Evolutionary conservation across 768 basidiomycete species (phyloP).

Genomic region (Pleurotus salmoneostramineus): DNA sequence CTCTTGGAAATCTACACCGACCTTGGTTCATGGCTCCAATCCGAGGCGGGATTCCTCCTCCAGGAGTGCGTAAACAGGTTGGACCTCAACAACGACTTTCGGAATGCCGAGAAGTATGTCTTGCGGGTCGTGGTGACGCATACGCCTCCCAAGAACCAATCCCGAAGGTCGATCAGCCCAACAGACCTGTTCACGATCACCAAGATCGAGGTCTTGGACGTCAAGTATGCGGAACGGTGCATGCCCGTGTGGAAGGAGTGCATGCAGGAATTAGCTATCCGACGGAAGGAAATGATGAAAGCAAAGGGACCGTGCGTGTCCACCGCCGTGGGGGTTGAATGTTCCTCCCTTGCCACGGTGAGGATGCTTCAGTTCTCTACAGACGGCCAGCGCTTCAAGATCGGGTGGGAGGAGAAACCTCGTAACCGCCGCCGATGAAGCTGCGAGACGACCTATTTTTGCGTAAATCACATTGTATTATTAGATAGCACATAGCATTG

Average conservation of each 20-base stretch:
- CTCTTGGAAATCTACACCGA: neutral
- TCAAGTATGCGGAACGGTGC: neutral
- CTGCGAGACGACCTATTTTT: too few relatives aligned
- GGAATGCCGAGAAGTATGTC: neutral
- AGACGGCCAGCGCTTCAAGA: neutral
- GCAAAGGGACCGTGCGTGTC: neutral
- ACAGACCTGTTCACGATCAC: neutral
- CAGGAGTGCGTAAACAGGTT: neutral
- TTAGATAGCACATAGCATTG: too few relatives aligned
- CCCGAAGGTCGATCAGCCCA: neutral
- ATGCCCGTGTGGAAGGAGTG: constrained; percentile 3
- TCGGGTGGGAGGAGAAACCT: neutral
- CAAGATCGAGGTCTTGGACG: neutral
- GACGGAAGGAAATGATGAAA: neutral
- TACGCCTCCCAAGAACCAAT: neutral
- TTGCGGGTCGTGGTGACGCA: constrained; percentile 1
- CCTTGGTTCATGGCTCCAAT: neutral
- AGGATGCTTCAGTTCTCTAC: constrained; percentile 3
- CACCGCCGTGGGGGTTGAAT: constrained; percentile 1
- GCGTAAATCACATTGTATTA: neutral
- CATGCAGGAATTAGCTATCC: constrained; percentile 1
- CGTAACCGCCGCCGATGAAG: neutral
- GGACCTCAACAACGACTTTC: neutral
- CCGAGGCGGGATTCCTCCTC: neutral
- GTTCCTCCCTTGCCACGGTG: constrained; percentile 1